These are phyloP conservation scores for Ophiostoma tasmaniense DNA, from an alignment of 2,329 filamentous ascomycete species.

Conservation along the genomic window DNA sequence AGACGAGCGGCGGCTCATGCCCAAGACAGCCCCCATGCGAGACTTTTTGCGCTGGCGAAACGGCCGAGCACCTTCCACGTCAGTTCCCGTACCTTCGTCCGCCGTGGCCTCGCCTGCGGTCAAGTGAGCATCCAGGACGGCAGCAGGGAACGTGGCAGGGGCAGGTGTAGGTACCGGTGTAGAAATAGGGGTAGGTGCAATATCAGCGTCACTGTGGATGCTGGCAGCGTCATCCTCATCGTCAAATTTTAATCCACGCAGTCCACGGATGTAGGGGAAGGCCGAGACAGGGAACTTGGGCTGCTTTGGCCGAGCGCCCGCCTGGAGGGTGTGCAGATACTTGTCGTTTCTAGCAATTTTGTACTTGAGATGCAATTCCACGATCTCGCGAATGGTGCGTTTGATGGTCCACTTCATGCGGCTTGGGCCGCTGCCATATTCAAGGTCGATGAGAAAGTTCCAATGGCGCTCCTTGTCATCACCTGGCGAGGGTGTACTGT, in stretches of 20 bases:
- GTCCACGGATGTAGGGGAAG: constrained; percentile 79
- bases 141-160: neutral
- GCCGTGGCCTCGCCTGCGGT: constrained; percentile 44
- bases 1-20: constrained; percentile 46
- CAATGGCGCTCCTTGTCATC: constrained; percentile 62
- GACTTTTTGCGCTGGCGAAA: constrained; percentile 37
- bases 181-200: neutral
- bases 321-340: constrained; percentile 61
- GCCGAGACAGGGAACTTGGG: constrained; percentile 84
- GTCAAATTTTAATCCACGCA: constrained; percentile 68
- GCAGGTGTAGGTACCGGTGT: neutral
- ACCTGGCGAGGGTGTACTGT: constrained; percentile 63
- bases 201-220: constrained; percentile 30
- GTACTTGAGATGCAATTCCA: constrained; percentile 89
- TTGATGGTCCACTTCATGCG: constrained; percentile 95
- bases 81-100: constrained; percentile 58
- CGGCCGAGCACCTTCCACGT: constrained; percentile 43
- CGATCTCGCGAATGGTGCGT: constrained; percentile 78
- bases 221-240: constrained; percentile 55
- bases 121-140: constrained; percentile 23
- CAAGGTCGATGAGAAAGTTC: constrained; percentile 82
- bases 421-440: constrained; percentile 91
- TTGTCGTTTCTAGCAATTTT: constrained; percentile 76
- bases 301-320: constrained; percentile 64
- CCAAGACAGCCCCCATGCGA: constrained; percentile 43